phyloP scores from a whole-genome alignment of 352 stramenopile genomes.

The Thraustotheca clavata region DNA sequence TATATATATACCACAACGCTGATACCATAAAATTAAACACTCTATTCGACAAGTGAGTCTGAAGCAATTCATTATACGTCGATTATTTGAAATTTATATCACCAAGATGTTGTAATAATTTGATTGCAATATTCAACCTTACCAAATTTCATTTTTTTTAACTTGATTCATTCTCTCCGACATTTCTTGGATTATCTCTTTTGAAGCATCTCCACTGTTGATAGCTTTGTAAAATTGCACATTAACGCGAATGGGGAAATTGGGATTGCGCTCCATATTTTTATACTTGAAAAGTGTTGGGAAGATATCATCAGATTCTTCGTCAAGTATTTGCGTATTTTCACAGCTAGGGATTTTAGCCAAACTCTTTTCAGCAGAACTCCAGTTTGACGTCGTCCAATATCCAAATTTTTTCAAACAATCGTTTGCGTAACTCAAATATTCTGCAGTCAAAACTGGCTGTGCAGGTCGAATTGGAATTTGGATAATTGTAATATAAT shows the following conservation, averaged over 20 bases:
- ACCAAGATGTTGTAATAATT: no score
- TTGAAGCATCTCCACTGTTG: conserved; percentile 9
- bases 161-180: background rate
- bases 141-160: conserved; percentile 12
- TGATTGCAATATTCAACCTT: no score
- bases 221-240: conserved; percentile 21
- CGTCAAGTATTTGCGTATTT: background rate
- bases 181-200: conserved; percentile 1
- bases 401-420: no score
- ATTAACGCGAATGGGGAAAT: conserved; percentile 13
- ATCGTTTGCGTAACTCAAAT: no score
- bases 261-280: background rate
- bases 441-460: no score
- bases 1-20: no score
- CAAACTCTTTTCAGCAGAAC: background rate
- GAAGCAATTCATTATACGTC: no score
- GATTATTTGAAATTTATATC: no score
- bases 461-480: conserved; percentile 3
- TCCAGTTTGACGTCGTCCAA: no score
- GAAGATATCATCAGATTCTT: background rate
- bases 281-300: background rate
- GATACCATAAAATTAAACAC: no score
- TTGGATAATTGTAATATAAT: conserved; percentile 17
- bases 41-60: no score
- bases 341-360: background rate